Evolutionary conservation across 768 basidiomycete genomes (phyloP), one percentile per base, ranked within the genome.

Genomic region (Udeniomyces megalosporus): DNA sequence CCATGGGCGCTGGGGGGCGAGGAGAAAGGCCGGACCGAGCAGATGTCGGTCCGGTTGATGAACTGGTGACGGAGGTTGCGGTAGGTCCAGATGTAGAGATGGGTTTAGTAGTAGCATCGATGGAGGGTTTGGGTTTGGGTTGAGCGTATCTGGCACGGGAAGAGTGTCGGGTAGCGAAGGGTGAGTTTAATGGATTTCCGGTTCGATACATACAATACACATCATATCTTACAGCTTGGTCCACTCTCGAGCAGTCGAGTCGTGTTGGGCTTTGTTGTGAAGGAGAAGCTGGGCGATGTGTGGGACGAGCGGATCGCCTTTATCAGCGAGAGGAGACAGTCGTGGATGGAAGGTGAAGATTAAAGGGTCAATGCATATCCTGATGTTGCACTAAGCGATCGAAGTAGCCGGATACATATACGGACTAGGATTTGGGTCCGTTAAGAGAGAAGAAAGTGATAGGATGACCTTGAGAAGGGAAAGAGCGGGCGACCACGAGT

Each of bases 381-480:
- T n/a, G n/a, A n/a, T n/a, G n/a, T n/a, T n/a, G n/a, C n/a, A n/a
- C n/a, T n/a, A n/a, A n/a, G n/a, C n/a, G n/a, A n/a, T n/a, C n/a
- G n/a, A n/a, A n/a, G n/a, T n/a, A n/a, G n/a, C n/a, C n/a, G n/a
- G n/a, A n/a, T n/a, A n/a, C n/a, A n/a, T n/a, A n/a, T n/a, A n/a
- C n/a, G n/a, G n/a, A 89, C 88, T 80, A 1, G 91, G 91, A 75
- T 96, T 96, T 0, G 91, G 91, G 68, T 95, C 91, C 12, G 89
- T 91, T 54, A 96, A 77, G 12, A 96, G 80, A 0, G 89, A 92
- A 0, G 89, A 92, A 4, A 96, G 79, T 29, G 89, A 92, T 22
- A 96, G 81, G 74, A 96, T 84, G 69, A 93, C 86, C 77, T 96
- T 95, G 78, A 87, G 91, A 52, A 96, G 77, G 2, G 89, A 92